Percentiles rank a stretch among this genome's conserved stretches.
These are phyloP conservation scores for Wickerhamiella dianesei DNA, from an alignment of 805 yeast genomes.

Conservation along the genomic window DNA sequence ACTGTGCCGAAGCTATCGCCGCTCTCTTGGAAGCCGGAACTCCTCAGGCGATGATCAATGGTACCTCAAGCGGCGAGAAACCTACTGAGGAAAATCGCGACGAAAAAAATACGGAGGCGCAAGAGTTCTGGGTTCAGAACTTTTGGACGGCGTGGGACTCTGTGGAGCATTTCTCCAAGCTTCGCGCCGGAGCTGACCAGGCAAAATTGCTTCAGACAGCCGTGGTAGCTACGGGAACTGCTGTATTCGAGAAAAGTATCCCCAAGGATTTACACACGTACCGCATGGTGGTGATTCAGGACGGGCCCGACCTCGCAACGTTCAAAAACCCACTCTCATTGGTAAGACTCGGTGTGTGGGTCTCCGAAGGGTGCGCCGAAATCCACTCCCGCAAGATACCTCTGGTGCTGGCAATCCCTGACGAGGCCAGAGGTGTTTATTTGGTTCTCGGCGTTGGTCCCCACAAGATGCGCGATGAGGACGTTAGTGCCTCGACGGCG, in stretches of 20 bases:
- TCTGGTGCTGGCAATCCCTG: conserved; percentile 71
- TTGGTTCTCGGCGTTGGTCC: conserved; percentile 85
- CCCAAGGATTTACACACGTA: conserved; percentile 69
- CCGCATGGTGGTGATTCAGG: conserved; percentile 76
- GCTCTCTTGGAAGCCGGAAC: conserved; percentile 53
- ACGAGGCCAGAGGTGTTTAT: conserved; percentile 59
- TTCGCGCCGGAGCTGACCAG: conserved; percentile 58
- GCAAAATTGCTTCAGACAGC: conserved; percentile 78
- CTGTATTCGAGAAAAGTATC: conserved; percentile 70
- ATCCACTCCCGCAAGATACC: conserved; percentile 56
- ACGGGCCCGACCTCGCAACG: conserved; percentile 66
- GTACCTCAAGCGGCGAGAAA: neutral
- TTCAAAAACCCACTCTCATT: conserved; percentile 80
- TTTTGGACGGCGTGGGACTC: conserved; percentile 62
- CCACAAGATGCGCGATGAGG: conserved; percentile 41
- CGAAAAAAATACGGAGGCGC: conserved; percentile 24
- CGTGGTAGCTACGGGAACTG: conserved; percentile 76
- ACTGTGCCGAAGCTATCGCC: conserved; percentile 75
- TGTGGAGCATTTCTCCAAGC: conserved; percentile 36
- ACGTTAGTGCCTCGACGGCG: conserved; percentile 13
- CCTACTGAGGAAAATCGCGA: conserved; percentile 1
- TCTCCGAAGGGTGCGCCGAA: conserved; percentile 78
- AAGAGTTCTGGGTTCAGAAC: conserved; percentile 60
- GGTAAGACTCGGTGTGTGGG: conserved; percentile 78
- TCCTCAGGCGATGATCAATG: neutral